Base-by-base conservation (phyloP, 768 basidiomycete genomes). In the Rhodotorula toruloides region DNA sequence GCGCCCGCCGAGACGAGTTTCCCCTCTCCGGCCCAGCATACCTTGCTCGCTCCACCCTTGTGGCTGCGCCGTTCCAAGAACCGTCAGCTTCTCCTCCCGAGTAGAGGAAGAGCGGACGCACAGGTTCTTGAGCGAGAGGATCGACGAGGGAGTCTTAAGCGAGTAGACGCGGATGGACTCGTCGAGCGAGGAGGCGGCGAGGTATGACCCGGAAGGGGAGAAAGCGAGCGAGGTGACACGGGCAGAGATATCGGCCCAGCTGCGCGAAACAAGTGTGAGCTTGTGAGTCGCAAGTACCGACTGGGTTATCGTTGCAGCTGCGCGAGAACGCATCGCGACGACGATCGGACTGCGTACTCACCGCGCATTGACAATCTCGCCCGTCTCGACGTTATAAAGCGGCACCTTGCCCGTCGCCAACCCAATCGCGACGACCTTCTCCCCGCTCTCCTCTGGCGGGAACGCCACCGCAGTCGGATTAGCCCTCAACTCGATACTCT, bases 391-490 rank as follows among this genome's bases (percentile, higher is more conserved):
- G 27, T 44, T 50, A 48, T 63, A 72, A 21, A 72, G 58, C 29
- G 54, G 63, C 13, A 72, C 31, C 32, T 65, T 59, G 49, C 71
- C 71, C 11, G 61, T 63, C 49, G 67, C 48, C 21, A 61, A n/a
- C 22, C 93, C 94, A 9, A 86, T 82, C 57, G 88, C 90, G n/a
- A 98, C 80, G 37, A 85, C 78, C 29, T 78, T 79, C 1, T 87
- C 27, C 13, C 44, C 31, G 44, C 22, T 25, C 11, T 54, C 44
- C 36, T 48, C 46, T 34, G 19, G 83, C 0, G 89, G 88, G 79
- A 97, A 88, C 0, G 89, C 84, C 9, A 97, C 76, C 0, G 85
- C 85, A 39, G 86, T 86, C 27, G 96, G 80, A 10, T 83, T 78
- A 22, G 85, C 87, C 69, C 83, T 83, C 6, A 68, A 42, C 43